phyloP scores from a whole-genome alignment of 2,329 filamentous ascomycete genomes.

The Thielaviopsis populi region DNA sequence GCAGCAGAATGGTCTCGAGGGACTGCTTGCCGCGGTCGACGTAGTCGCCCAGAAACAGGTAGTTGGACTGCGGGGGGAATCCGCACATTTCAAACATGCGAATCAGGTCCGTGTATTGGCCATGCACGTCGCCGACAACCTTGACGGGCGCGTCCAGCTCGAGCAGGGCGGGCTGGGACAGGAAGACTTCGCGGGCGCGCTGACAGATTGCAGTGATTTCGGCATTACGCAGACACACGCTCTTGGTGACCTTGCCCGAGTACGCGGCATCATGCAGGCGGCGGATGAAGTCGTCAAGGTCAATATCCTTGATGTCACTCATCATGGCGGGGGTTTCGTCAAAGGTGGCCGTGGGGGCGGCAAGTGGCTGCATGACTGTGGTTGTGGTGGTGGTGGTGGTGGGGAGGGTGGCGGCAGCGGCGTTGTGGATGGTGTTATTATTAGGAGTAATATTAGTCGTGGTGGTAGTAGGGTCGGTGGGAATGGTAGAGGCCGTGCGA shows the following conservation, averaged over 20 bases:
- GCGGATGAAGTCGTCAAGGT: conserved; percentile 94
- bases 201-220: conserved; percentile 91
- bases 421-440: no score
- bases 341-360: conserved; percentile 26
- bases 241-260: conserved; percentile 92
- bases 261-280: conserved; percentile 88
- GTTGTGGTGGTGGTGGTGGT: conserved; percentile 44
- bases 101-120: conserved; percentile 90
- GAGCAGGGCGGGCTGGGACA: conserved; percentile 80
- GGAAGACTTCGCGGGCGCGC: conserved; percentile 72
- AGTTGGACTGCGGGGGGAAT: conserved; percentile 83
- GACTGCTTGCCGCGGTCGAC: conserved; percentile 94
- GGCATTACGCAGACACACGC: conserved; percentile 91
- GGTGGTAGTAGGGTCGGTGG: neutral
- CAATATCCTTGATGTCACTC: conserved; percentile 78
- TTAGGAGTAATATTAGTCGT: no score
- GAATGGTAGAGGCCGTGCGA: conserved; percentile 39
- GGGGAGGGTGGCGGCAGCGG: neutral
- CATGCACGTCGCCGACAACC: conserved; percentile 93
- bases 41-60: conserved; percentile 88
- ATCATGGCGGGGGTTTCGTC: conserved; percentile 50
- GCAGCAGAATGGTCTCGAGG: conserved; percentile 79
- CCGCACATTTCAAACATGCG: conserved; percentile 98
- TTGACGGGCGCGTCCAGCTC: conserved; percentile 93
- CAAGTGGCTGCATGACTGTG: no score